Conservation (phyloP, 2,329 filamentous ascomycete species). For the Fusarium goolgardi region DNA sequence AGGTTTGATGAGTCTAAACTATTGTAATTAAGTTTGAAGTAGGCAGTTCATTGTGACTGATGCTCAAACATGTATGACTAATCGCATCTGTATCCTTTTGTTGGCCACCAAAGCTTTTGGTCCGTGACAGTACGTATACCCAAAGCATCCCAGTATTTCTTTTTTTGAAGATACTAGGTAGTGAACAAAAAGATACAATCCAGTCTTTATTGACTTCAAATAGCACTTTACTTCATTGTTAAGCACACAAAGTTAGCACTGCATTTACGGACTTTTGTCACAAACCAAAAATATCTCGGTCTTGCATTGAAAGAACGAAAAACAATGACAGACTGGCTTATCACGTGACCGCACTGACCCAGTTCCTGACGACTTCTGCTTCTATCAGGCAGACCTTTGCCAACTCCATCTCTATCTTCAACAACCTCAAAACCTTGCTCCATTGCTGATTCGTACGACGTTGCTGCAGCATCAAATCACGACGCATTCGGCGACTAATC, state of each 20-base stretch:
- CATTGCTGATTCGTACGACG: slow-evolving; percentile 34
- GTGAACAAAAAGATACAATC: slow-evolving; percentile 18
- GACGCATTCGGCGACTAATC: slow-evolving; percentile 28
- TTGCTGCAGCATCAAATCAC: slow-evolving; percentile 31
- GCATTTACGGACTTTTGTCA: slow-evolving; percentile 11
- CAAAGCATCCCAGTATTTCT: background rate
- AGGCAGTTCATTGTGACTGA: background rate
- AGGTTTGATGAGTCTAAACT: background rate
- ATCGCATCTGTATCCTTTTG: slow-evolving; percentile 12
- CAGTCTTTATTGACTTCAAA: background rate
- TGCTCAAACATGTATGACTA: slow-evolving; percentile 24
- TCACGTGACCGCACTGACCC: slow-evolving; percentile 48
- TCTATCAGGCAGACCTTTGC: slow-evolving; percentile 46
- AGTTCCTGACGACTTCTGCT: slow-evolving; percentile 47
- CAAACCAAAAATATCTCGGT: slow-evolving; percentile 14
- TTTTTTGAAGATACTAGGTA: slow-evolving; percentile 1
- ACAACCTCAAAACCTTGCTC: slow-evolving; percentile 40
- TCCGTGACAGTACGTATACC: slow-evolving; percentile 22
- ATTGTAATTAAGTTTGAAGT: background rate
- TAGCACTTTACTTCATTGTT: background rate
- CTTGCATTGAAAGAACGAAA: slow-evolving; percentile 2
- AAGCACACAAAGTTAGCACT: background rate
- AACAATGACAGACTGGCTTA: slow-evolving; percentile 18
- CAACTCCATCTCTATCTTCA: slow-evolving; percentile 43
- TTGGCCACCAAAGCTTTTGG: slow-evolving; percentile 41